These are phyloP conservation scores for Metschnikowia henanensis DNA, from an alignment of 805 yeast genomes.

Conservation along the genomic window DNA sequence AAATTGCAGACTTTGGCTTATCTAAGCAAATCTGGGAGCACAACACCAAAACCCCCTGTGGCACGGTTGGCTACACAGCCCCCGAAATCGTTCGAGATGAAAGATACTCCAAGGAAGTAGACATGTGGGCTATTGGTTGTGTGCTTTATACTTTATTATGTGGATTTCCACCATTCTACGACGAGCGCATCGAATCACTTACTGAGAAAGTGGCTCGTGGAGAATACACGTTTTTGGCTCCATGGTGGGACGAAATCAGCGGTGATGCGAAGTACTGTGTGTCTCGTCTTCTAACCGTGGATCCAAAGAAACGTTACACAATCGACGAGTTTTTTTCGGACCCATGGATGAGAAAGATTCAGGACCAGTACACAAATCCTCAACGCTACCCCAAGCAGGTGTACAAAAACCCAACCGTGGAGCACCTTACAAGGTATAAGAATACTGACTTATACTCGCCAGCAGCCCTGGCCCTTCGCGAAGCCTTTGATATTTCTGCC, in stretches of 20 bases:
- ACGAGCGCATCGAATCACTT: conserved; percentile 60
- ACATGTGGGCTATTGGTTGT: conserved; percentile 75
- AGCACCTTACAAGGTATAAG: conserved; percentile 14
- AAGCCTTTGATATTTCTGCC: conserved; percentile 82
- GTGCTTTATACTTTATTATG: conserved; percentile 66
- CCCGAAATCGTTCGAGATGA: conserved; percentile 60
- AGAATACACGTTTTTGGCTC: conserved; percentile 68
- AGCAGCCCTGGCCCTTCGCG: conserved; percentile 78
- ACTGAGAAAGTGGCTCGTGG: conserved; percentile 72
- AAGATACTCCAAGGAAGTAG: conserved; percentile 67
- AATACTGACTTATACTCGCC: conserved; percentile 53
- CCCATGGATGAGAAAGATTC: conserved; percentile 54
- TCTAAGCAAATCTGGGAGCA: conserved; percentile 50
- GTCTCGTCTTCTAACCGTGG: conserved; percentile 61
- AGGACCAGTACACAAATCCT: conserved; percentile 10
- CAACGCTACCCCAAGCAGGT: conserved; percentile 7
- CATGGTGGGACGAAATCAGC: conserved; percentile 90
- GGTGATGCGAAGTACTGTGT: conserved; percentile 70
- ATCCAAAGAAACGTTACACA: conserved; percentile 67
- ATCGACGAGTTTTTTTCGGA: conserved; percentile 66
- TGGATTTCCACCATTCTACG: conserved; percentile 78
- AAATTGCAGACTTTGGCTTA: conserved; percentile 69
- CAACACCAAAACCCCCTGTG: conserved; percentile 68
- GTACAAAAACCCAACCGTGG: conserved; percentile 3
- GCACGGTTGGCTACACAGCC: conserved; percentile 75